Evolutionary conservation across 1,139 yeast species (phyloP), one percentile per base, ranked within the genome.

Genomic region (Wickerhamomyces sp.): DNA sequence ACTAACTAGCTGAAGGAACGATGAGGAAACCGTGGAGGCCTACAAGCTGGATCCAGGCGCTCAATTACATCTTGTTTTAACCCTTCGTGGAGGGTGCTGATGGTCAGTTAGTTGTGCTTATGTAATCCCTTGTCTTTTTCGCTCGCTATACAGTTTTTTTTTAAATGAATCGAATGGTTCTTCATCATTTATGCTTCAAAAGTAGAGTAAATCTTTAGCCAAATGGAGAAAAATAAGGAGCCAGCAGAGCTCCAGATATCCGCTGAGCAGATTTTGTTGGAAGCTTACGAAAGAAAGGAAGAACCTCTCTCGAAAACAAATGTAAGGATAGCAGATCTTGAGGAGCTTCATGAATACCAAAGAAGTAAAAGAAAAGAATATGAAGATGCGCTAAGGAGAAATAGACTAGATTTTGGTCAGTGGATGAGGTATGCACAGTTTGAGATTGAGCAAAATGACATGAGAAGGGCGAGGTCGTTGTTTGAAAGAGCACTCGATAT

Each of bases 351-450:
- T 40, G 90, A 88, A 50, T 76, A 69, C 51, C 97, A 89, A 63
- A 73, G 85, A 34, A 70, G 89, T 32, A 89, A 84, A 58, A 68
- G 99, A 48, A 75, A 78, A 41, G 96, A 89, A 56, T 91, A 73
- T 60, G 99, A 93, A 64, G 85, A 84, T 57, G 95, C 91, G 26
- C 66, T 93, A 43, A 80, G 94, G 54, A 75, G 93, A 56, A 91
- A 93, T 60, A 69, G 95, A 49, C 75, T 84, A 36, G 90, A 90
- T 58, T 75, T 77, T 57, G 85, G 90, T 4, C 96, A 91, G 61
- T 93, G 98, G 98, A 73, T 89, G 62, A 72, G 97, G 44, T 93
- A 93, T 63, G 98, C 97, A 1, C 79, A 76, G 50, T 89, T 93
- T 80, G 99, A 93, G 62, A 64, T 81, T 13, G 86, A 84, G 7